Evolutionary conservation across 164 flowering plant species (phyloP).

Genomic region (Dillenia turbinata): DNA sequence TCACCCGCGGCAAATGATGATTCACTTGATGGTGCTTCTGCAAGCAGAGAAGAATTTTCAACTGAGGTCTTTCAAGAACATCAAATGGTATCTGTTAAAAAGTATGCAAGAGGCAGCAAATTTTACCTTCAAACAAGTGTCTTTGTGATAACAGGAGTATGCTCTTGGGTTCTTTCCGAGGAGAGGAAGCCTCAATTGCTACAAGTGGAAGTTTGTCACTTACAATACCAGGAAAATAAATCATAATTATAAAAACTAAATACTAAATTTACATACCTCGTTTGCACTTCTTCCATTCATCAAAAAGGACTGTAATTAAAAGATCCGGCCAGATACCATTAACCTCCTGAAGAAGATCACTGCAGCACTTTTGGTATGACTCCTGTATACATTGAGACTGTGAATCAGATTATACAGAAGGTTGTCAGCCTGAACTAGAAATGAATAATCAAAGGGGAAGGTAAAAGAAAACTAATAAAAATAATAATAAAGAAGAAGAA

Average conservation of each 20-base stretch:
- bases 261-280: conserved; percentile 45
- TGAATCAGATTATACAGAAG: too few species aligned
- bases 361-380: conserved; percentile 43
- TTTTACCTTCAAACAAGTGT: conserved; percentile 43
- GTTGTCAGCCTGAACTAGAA: too few species aligned
- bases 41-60: background rate
- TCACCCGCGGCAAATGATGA: conserved; percentile 75
- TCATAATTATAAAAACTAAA: background rate
- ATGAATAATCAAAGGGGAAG: too few species aligned
- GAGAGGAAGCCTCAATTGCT: conserved; percentile 93
- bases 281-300: conserved; percentile 98
- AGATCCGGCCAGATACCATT: conserved; percentile 82
- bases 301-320: conserved; percentile 50
- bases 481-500: too few species aligned
- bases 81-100: background rate
- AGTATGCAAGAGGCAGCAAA: too few species aligned
- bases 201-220: conserved; percentile 22
- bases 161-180: conserved; percentile 68
- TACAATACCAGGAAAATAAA: background rate
- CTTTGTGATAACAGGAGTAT: conserved; percentile 48
- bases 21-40: conserved; percentile 25
- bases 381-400: conserved; percentile 35
- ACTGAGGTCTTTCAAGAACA: background rate
- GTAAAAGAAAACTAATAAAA: too few species aligned
- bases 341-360: conserved; percentile 47